phyloP scores from a whole-genome alignment of 2,329 filamentous ascomycete genomes.

The Exutisphaerella laricina region DNA sequence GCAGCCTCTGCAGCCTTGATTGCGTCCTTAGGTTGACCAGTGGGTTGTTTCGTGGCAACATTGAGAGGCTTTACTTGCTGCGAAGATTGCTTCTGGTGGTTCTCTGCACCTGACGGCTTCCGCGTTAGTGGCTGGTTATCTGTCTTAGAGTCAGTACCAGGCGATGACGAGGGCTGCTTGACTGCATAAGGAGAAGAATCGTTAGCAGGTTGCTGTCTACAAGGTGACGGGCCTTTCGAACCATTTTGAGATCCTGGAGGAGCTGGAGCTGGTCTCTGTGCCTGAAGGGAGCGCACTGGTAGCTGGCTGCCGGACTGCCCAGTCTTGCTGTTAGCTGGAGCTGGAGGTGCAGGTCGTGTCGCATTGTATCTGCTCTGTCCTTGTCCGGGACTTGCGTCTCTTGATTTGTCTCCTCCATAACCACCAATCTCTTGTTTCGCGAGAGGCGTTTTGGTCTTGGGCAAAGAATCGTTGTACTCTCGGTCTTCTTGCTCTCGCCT shows the following conservation, averaged over 20 bases:
- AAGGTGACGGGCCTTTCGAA: slow-evolving; percentile 15
- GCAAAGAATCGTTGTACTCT: slow-evolving; percentile 83
- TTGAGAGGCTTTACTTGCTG: slow-evolving; percentile 49
- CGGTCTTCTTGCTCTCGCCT: slow-evolving; percentile 64
- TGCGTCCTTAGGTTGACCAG: slow-evolving; percentile 52
- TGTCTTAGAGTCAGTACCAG: slow-evolving; percentile 21
- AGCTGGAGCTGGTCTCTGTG: slow-evolving; percentile 55
- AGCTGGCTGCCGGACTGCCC: slow-evolving; percentile 24
- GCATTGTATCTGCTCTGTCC: slow-evolving; percentile 71
- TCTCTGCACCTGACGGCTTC: slow-evolving; percentile 27
- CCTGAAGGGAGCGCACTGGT: slow-evolving; percentile 49
- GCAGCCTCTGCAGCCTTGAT: slow-evolving; percentile 88
- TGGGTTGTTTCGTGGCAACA: slow-evolving; percentile 44
- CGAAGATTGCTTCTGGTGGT: slow-evolving; percentile 24
- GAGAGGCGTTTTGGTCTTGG: slow-evolving; percentile 70
- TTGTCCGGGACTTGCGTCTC: slow-evolving; percentile 42
- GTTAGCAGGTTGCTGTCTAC: slow-evolving; percentile 24
- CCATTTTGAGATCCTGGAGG: slow-evolving; percentile 31
- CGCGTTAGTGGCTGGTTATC: slow-evolving; percentile 26
- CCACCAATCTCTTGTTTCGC: slow-evolving; percentile 87
- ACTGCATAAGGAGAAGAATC: slow-evolving; percentile 27
- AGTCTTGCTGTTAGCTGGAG: slow-evolving; percentile 28
- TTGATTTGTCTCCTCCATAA: slow-evolving; percentile 40
- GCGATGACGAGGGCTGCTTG: slow-evolving; percentile 23
- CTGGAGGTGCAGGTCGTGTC: slow-evolving; percentile 65